Conservation (phyloP, 2,329 filamentous ascomycete genomes). For the Fusarium nygamai region DNA sequence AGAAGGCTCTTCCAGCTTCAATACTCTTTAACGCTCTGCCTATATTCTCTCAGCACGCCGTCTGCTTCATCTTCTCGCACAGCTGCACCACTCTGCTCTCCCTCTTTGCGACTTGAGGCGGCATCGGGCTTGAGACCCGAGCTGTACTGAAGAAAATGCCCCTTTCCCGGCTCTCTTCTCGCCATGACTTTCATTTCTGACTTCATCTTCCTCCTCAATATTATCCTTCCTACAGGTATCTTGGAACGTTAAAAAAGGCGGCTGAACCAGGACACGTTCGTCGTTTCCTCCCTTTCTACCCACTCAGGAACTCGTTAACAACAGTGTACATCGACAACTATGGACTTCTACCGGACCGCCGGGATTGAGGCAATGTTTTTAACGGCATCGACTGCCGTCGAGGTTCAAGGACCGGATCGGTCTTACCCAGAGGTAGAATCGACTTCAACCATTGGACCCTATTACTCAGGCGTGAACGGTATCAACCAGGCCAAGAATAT, state of each 20-base stretch:
- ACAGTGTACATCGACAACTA: neutral
- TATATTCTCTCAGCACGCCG: neutral
- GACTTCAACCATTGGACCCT: constrained; percentile 42
- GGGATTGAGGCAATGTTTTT: neutral
- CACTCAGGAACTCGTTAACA: neutral
- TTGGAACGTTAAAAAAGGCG: neutral
- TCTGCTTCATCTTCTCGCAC: neutral
- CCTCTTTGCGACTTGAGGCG: neutral
- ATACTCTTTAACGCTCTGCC: neutral
- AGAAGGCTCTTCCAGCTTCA: neutral
- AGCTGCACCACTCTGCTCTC: neutral
- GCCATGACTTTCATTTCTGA: neutral
- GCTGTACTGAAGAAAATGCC: neutral
- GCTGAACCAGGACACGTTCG: neutral
- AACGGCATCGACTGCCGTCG: neutral
- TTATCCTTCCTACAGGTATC: neutral
- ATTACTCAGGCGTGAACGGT: constrained; percentile 65
- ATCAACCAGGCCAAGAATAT: constrained; percentile 69
- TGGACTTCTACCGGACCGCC: neutral
- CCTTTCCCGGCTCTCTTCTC: neutral
- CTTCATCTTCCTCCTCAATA: neutral
- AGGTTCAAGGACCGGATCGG: neutral
- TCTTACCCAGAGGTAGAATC: neutral
- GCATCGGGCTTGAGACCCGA: neutral
- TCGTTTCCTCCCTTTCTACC: neutral